Evolutionary conservation across 140 eudicot species (phyloP), one percentile per base, ranked within the genome.

Genomic region (Oenanthe javanica): DNA sequence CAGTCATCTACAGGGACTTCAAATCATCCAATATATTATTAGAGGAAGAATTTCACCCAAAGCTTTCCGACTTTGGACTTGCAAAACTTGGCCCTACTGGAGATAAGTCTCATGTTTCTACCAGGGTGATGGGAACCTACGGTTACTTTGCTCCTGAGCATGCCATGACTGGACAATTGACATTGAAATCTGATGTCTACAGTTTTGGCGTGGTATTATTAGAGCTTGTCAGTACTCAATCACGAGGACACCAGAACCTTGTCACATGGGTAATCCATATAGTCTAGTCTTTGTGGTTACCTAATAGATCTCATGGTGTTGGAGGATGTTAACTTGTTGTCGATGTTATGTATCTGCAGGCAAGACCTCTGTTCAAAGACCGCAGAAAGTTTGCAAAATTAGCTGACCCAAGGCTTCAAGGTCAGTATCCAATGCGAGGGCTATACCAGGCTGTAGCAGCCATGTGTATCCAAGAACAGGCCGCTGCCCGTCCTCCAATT

Each of bases 121-220:
- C 99, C 1, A 84, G 99, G 84, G 99, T 95, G 70, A 92, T 95
- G 99, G 97, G 99, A 59, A 95, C 99, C 14, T 95, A 92, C 14
- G 99, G 99, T 45, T 95, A 95, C 75, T 94, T 97, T 86, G 98
- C 98, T 71, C 97, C 98, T 40, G 98, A 94, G 80, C 92, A 94
- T 81, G 98, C 99, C 78, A 95, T 95, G 99, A 95, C 97, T 3
- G 99, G 99, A 12, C 99, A 92, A 72, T 85, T 95, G 88, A 95
- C 99, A 1, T 97, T 92, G 23, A 92, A 95, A 67, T 95, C 99
- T 25, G 97, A 92, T 72, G 99, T 95, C 25, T 95, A 95, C 77
- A 95, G 97, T 80, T 95, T 92, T 75, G 99, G 99, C 6, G 99
- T 92, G 5, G 99, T 95, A 21, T 92, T 95, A 82, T 79, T 92